phyloP scores from a whole-genome alignment of 139 green algal genomes.

The Chloropicon primus region DNA sequence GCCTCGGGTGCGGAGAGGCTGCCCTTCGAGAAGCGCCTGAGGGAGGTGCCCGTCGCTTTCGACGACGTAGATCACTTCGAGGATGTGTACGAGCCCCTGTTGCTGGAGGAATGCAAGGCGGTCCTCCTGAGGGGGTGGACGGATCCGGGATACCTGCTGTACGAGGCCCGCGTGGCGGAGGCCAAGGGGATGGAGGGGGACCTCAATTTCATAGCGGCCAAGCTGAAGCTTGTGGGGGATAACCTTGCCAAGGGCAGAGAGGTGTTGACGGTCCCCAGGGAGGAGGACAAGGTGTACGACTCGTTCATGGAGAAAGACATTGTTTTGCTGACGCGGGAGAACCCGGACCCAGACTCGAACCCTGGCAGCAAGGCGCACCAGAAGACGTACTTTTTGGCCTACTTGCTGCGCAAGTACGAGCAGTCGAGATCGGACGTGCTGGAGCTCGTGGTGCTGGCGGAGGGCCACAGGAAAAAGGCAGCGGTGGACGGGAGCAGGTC shows the following conservation, averaged over 20 bases:
- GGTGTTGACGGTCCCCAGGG: not conserved
- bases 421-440: not conserved
- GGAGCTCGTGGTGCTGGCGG: not conserved
- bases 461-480: not conserved
- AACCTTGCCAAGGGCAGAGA: too few relatives aligned
- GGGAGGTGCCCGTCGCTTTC: slow-evolving; percentile 34
- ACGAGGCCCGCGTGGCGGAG: not conserved
- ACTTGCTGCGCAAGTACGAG: slow-evolving; percentile 16
- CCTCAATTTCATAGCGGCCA: slow-evolving; percentile 1
- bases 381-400: not conserved
- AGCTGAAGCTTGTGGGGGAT: not conserved
- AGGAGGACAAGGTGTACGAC: not conserved
- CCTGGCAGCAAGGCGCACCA: not conserved
- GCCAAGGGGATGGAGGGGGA: not conserved
- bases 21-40: slow-evolving; percentile 15
- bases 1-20: too few relatives aligned
- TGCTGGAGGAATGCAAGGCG: slow-evolving; percentile 26
- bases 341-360: slow-evolving; percentile 44
- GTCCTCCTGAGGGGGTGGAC: slow-evolving; percentile 9
- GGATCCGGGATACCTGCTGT: not conserved
- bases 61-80: slow-evolving; percentile 15
- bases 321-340: slow-evolving; percentile 58
- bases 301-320: slow-evolving; percentile 58
- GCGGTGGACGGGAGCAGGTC: not conserved
- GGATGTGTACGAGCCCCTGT: slow-evolving; percentile 24